Evolutionary conservation across 176 grass and related monocot species (phyloP).

Genomic region (Tuctoria greenei): DNA sequence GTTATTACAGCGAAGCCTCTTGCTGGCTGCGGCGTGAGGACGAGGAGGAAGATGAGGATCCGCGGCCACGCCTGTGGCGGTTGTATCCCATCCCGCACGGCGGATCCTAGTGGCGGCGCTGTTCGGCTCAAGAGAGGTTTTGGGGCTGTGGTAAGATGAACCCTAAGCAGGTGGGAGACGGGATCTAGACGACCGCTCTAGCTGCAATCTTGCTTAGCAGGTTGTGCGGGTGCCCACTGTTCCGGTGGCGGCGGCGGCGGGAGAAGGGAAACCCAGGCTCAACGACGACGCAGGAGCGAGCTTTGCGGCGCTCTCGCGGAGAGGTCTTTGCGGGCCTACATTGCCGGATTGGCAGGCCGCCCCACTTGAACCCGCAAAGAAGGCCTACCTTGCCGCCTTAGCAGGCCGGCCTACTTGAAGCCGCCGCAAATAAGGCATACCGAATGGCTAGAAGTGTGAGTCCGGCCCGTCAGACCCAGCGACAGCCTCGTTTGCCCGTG

Average conservation of each 20-base stretch:
- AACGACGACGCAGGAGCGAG: neutral
- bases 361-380: neutral
- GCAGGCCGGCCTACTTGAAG: neutral
- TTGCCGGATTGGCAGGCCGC: too few species aligned
- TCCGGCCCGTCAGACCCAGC: neutral
- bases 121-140: neutral
- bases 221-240: neutral
- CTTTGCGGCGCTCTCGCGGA: too few species aligned
- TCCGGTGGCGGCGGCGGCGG: neutral
- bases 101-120: neutral
- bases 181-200: neutral
- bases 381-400: too few species aligned
- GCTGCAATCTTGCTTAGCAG: neutral
- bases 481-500: too few species aligned
- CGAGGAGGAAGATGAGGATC: slow-evolving; percentile 38
- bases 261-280: neutral
- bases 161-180: too few species aligned
- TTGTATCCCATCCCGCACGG: slow-evolving; percentile 72
- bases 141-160: neutral
- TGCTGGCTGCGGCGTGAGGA: slow-evolving; percentile 49
- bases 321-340: too few species aligned
- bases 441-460: neutral
- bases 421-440: neutral
- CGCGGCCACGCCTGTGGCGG: slow-evolving; percentile 56
- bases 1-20: slow-evolving; percentile 49